phyloP scores from a whole-genome alignment of 2,329 filamentous ascomycete genomes.

The Intubia oerlemansii region DNA sequence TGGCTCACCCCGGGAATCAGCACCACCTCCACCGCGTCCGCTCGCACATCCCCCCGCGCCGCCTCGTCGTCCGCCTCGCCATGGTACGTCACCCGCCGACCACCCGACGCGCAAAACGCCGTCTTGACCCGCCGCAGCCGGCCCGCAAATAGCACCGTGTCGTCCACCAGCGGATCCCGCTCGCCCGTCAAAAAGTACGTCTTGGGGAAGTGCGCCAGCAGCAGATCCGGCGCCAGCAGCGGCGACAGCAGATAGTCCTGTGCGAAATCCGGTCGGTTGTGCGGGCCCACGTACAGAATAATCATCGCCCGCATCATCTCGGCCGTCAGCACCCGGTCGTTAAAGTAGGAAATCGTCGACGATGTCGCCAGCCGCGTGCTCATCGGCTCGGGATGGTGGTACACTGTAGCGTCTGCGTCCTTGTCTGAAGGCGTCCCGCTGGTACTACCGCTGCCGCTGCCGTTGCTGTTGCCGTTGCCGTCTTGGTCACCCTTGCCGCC shows the following conservation, averaged over 20 bases:
- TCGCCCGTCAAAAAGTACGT: slow-evolving; percentile 90
- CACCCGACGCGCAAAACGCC: slow-evolving; percentile 25
- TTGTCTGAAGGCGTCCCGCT: too few species aligned
- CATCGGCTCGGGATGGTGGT: slow-evolving; percentile 36
- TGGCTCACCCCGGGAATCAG: slow-evolving; percentile 80
- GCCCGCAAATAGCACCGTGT: slow-evolving; percentile 90
- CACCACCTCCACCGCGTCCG: slow-evolving; percentile 56
- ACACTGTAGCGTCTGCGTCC: too few species aligned
- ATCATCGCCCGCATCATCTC: slow-evolving; percentile 99
- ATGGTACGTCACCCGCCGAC: slow-evolving; percentile 29
- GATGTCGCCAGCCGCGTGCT: slow-evolving; percentile 81
- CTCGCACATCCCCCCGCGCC: slow-evolving; percentile 39
- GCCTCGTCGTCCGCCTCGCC: slow-evolving; percentile 18
- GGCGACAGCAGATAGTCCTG: slow-evolving; percentile 83
- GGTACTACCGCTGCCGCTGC: too few species aligned
- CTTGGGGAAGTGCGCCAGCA: slow-evolving; percentile 77
- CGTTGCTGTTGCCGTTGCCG: too few species aligned
- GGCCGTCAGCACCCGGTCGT: slow-evolving; percentile 80
- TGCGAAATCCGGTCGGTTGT: slow-evolving; percentile 80
- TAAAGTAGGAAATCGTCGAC: slow-evolving; percentile 96
- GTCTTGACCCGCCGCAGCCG: slow-evolving; percentile 63
- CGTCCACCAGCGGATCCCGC: slow-evolving; percentile 84
- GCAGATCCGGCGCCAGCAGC: slow-evolving; percentile 64
- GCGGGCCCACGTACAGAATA: slow-evolving; percentile 85
- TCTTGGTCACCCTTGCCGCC: too few species aligned